Percentiles rank a stretch among this genome's conserved stretches.
Conservation (phyloP, 306 rosid genomes). For the Prinsepia uniflora region DNA sequence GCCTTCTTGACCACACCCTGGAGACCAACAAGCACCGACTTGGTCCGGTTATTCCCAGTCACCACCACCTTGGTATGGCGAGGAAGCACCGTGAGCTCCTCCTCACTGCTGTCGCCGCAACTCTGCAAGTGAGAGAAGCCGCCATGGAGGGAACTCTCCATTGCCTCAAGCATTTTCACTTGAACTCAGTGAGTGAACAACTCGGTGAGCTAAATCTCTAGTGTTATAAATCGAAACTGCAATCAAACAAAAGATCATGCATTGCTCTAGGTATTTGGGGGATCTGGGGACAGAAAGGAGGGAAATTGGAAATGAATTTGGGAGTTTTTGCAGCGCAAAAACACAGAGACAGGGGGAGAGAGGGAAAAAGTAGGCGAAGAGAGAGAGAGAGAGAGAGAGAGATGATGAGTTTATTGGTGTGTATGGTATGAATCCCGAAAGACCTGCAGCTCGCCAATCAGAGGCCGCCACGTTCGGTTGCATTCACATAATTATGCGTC, state of each 20-base stretch:
- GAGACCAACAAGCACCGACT: constrained; percentile 95
- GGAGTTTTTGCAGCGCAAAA: constrained; percentile 44
- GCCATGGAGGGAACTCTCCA: constrained; percentile 83
- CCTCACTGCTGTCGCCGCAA: constrained; percentile 94
- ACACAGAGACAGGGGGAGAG: constrained; percentile 32
- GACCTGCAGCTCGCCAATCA: constrained; percentile 41
- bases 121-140: constrained; percentile 86
- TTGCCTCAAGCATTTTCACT: constrained; percentile 70
- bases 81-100: constrained; percentile 93
- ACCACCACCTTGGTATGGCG: constrained; percentile 99
- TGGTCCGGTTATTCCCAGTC: constrained; percentile 94
- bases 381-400: constrained; percentile 21
- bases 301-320: constrained; percentile 43
- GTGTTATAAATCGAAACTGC: constrained; percentile 34
- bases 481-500: constrained; percentile 41
- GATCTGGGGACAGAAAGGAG: constrained; percentile 32
- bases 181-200: constrained; percentile 5
- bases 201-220: neutral
- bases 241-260: constrained; percentile 60
- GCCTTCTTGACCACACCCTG: constrained; percentile 98
- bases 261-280: constrained; percentile 33
- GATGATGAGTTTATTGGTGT: constrained; percentile 74
- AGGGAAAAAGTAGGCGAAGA: constrained; percentile 9
- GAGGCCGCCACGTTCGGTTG: constrained; percentile 48
- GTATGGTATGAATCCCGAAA: constrained; percentile 87